phyloP scores from a whole-genome alignment of 768 basidiomycete species.

The Tricholoma furcatifolium region DNA sequence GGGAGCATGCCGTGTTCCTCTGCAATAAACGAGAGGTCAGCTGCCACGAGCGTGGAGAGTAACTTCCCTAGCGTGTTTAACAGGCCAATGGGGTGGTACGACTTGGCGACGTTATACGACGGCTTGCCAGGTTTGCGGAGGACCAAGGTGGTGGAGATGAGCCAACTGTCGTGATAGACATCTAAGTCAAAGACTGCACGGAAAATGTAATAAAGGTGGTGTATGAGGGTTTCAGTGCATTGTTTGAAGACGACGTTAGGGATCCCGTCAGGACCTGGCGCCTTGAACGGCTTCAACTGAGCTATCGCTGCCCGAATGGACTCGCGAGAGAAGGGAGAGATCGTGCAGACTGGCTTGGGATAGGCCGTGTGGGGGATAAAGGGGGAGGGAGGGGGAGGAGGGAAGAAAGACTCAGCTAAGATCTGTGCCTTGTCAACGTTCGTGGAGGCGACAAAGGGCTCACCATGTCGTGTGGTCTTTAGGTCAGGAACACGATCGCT shows the following conservation, averaged over 20 bases:
- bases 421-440: no score
- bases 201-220: not conserved
- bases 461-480: no score
- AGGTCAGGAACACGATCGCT: no score
- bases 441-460: no score
- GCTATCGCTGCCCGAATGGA: no score
- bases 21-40: not conserved
- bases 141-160: not conserved
- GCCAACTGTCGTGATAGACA: not conserved
- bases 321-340: not conserved
- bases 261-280: not conserved
- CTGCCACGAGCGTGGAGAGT: no score
- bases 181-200: not conserved
- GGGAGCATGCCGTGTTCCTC: no score
- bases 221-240: not conserved
- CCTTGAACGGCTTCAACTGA: not conserved
- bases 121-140: not conserved
- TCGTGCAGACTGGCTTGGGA: not conserved
- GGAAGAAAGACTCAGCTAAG: no score
- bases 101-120: not conserved
- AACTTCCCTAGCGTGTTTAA: no score
- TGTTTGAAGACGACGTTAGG: not conserved
- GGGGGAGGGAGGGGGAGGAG: not conserved
- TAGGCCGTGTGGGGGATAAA: not conserved
- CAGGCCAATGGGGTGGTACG: no score